A percentile compares a stretch with the other conserved stretches of the same genome.
Evolutionary conservation across 148 eudicot species (phyloP).

Genomic region (Camellia japonica): DNA sequence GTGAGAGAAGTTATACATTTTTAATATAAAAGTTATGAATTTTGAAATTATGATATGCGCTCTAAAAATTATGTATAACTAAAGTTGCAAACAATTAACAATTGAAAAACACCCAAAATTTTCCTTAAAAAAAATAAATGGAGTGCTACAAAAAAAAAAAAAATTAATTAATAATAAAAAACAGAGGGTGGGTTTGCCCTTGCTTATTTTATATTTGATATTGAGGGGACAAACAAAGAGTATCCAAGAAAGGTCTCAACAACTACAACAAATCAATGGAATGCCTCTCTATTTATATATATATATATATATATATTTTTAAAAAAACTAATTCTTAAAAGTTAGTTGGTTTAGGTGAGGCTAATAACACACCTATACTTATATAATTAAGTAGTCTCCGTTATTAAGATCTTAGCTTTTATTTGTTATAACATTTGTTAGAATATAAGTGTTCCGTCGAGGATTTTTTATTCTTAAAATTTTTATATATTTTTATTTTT

Average conservation of each 20-base stretch:
- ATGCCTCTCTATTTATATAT: not conserved
- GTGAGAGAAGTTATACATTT: no score
- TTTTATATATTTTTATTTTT: not conserved
- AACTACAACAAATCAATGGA: conserved; percentile 6
- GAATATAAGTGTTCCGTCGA: no score
- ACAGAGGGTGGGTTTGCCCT: not conserved
- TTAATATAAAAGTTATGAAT: no score
- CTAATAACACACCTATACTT: not conserved
- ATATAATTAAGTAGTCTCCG: not conserved
- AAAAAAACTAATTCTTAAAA: not conserved
- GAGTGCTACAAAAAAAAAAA: not conserved
- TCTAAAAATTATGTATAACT: no score
- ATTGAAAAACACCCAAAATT: no score
- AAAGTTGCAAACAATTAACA: not conserved
- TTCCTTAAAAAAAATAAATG: not conserved
- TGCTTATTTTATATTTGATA: not conserved
- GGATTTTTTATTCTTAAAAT: not conserved
- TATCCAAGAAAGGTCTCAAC: conserved; percentile 22
- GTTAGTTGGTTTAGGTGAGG: conserved; percentile 27
- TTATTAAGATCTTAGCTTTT: not conserved
- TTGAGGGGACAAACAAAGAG: conserved; percentile 19
- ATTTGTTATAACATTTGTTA: not conserved
- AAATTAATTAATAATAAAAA: not conserved
- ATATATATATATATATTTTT: not conserved
- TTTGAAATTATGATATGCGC: not conserved